Evolutionary conservation across 2,329 filamentous ascomycete genomes (phyloP), one percentile per base, ranked within the genome.

Genomic region (Exophiala dermatitidis): DNA sequence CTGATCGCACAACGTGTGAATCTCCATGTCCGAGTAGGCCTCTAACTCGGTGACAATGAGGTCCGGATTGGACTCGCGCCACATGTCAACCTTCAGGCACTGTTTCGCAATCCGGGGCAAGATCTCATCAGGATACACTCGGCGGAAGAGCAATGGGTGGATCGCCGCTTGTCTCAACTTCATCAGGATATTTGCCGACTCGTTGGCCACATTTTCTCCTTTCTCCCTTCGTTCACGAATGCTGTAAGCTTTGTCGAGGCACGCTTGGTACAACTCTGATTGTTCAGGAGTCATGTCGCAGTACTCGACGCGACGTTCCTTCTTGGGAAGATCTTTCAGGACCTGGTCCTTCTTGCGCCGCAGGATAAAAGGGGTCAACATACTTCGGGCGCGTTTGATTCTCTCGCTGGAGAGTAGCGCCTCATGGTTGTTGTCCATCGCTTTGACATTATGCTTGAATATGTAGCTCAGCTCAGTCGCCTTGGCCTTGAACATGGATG

Each of bases 271-370:
- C 0, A 94, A 82, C 5, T 78, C 74, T 60, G 77, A 78, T 66
- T 98, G 93, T 0, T 77, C 74, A 1, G 78, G 73, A 31, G 85
- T 86, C 74, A 97, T 82, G 3, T 86, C 81, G 68, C 91, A 96
- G 65, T 86, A 85, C 57, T 90, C 83, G 1, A 96, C 84, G 2
- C 82, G 81, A 55, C 83, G 82, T 7, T 80, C 82, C 73, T 97
- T 97, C 48, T 77, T 75, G 0, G 93, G 90, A 59, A 98, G 78
- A 65, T 93, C 86, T 44, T 79, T 77, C 42, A 97, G 77, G 5
- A 96, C 90, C 65, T 97, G 90, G 46, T 88, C 82, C 73, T 98
- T 98, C 72, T 93, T 91, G 5, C 93, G 82, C 58, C 95, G 88
- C 2, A 98, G 75, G 50, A 98, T 93, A 66, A 98, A 98, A 0